Evolutionary conservation across 1,284 basidiomycete genomes (phyloP).

Genomic region (Xerocomus minutiporus): DNA sequence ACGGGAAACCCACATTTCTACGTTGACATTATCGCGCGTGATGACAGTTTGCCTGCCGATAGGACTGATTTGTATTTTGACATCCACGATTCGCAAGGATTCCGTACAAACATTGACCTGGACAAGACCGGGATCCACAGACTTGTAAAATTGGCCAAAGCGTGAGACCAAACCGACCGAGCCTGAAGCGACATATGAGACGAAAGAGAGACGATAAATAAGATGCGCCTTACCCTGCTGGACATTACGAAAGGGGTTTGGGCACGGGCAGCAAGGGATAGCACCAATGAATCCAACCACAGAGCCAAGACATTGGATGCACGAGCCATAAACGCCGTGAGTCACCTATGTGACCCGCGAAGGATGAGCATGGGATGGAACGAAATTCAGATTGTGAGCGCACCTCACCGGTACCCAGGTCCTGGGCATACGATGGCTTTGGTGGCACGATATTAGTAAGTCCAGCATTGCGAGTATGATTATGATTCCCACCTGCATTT

Average conservation of each 20-base stretch:
- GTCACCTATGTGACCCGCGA: slow-evolving; percentile 42
- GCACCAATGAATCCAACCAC: slow-evolving; percentile 68
- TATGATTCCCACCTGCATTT: slow-evolving; percentile 67
- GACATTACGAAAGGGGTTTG: slow-evolving; percentile 77
- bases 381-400: slow-evolving; percentile 7
- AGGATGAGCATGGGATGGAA: slow-evolving; percentile 4
- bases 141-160: slow-evolving; percentile 93
- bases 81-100: slow-evolving; percentile 77
- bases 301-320: slow-evolving; percentile 65
- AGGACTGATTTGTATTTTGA: slow-evolving; percentile 88
- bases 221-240: slow-evolving; percentile 55
- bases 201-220: slow-evolving; percentile 3
- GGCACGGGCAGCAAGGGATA: slow-evolving; percentile 80
- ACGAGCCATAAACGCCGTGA: slow-evolving; percentile 84
- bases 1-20: slow-evolving; percentile 59
- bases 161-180: slow-evolving; percentile 88
- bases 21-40: slow-evolving; percentile 86
- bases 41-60: slow-evolving; percentile 86
- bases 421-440: slow-evolving; percentile 85
- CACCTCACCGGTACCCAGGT: slow-evolving; percentile 67
- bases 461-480: slow-evolving; percentile 12
- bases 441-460: slow-evolving; percentile 12
- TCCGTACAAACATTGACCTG: slow-evolving; percentile 94
- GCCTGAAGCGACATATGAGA: slow-evolving; percentile 35
- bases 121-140: slow-evolving; percentile 89